Base-by-base conservation (phyloP, 2,329 filamentous ascomycete species). In the Microsporum canis region DNA sequence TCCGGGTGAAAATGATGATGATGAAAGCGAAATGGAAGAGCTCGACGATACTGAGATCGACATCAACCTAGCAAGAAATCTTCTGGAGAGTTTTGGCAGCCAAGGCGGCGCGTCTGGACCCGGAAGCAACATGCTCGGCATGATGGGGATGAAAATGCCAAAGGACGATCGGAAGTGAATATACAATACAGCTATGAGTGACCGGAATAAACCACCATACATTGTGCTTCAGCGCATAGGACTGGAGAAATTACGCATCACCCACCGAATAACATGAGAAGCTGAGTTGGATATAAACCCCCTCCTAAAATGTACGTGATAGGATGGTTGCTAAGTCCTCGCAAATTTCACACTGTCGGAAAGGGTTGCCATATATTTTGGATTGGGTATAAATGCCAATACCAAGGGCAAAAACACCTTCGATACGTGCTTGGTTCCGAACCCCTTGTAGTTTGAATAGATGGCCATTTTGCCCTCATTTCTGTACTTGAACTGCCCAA, bases 51-150 rank as follows among this genome's bases (percentile, higher is more conserved):
- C 94, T 3, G 80, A 91, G 64, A 84, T 94, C 33, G 89, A 97
- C 70, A 88, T 91, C 66, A 92, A 94, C 64, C 79, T 99, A 29
- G 91, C 89, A 17, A 90, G 88, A 72, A 97, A 97, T 69, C 78
- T 99, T 60, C 78, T 99, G 1, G 90, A 96, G 72, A 92, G 89
- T 68, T 91, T 99, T 75, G 95, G 95, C 70, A 87, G 88, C 14
- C 92, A 97, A 72, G 89, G 80, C 17, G 94, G 94, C 10, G 83
- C 88, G 78, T 80, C 89, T 36, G 94, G 94, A 0, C 94, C 94
- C 0, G 88, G 88, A 1, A 86, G 91, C 0, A 97, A 96, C 71
- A 77, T 99, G 63, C 80, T 99, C 68, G 87, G 86, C 5, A 82
- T 95, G 76, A 88, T 97, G 86, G 91, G 91, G 0, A 78, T 96